Percentiles rank a stretch among this genome's conserved stretches.
These are phyloP conservation scores for Funneliformis mosseae DNA, from an alignment of 192 early-diverging fungal genomes.

Conservation along the genomic window DNA sequence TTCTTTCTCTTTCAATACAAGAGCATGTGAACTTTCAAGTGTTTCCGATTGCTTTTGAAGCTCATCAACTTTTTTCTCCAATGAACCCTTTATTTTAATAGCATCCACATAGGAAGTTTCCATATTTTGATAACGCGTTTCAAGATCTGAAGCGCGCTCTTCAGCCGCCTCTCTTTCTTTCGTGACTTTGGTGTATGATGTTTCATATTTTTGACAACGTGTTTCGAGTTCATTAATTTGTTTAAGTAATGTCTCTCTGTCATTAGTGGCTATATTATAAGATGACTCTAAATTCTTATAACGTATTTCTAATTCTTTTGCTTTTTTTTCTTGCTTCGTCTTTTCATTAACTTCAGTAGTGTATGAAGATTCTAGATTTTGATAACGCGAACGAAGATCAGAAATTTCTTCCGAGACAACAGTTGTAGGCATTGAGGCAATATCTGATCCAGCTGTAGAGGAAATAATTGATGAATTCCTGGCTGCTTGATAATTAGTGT, in stretches of 20 bases:
- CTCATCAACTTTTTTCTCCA: no score
- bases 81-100: no score
- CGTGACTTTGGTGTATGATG: no score
- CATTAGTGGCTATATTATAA: background rate
- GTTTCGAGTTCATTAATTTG: constrained; percentile 12
- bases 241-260: background rate
- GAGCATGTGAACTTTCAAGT: background rate
- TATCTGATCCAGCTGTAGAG: background rate
- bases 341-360: background rate
- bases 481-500: constrained; percentile 41
- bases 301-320: constrained; percentile 9
- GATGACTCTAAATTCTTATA: background rate
- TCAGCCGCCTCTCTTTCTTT: background rate
- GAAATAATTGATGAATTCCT: background rate
- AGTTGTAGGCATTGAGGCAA: no score
- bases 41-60: no score
- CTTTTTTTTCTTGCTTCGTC: background rate
- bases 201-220: background rate
- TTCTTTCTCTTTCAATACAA: background rate
- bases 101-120: no score
- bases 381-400: background rate
- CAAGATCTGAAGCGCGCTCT: background rate
- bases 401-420: background rate
- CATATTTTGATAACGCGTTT: no score
- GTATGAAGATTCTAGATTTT: background rate